These are phyloP conservation scores for Xerocomellus chrysenteron DNA, from an alignment of 768 basidiomycete genomes.

Conservation along the genomic window DNA sequence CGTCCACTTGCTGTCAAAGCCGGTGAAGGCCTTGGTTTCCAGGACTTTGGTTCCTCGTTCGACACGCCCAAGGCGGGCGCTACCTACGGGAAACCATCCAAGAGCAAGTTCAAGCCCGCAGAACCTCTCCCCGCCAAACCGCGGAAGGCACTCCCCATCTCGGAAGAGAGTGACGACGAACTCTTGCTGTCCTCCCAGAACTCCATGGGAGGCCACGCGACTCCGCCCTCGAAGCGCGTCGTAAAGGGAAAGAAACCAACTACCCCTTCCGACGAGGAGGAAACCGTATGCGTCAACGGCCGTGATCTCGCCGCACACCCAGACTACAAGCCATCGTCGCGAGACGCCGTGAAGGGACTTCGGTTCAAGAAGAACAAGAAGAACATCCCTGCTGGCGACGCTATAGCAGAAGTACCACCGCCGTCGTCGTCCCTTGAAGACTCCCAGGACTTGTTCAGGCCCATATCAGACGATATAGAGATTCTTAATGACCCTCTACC, in stretches of 20 bases:
- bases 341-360: not conserved
- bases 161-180: slow-evolving; percentile 30
- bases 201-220: slow-evolving; percentile 14
- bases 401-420: slow-evolving; percentile 9
- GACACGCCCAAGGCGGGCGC: slow-evolving; percentile 1
- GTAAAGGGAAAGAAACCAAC: slow-evolving; percentile 4
- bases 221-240: slow-evolving; percentile 10
- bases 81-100: not conserved
- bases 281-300: slow-evolving; percentile 17
- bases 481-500: not conserved
- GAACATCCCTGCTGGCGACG: not conserved
- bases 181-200: slow-evolving; percentile 27
- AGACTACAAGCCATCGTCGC: slow-evolving; percentile 19
- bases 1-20: slow-evolving; percentile 26
- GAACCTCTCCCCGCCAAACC: not conserved
- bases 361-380: slow-evolving; percentile 40
- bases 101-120: too few relatives aligned
- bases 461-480: slow-evolving; percentile 19
- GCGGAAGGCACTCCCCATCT: not conserved
- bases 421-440: slow-evolving; percentile 20
- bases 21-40: slow-evolving; percentile 27
- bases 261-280: not conserved
- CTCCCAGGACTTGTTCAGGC: slow-evolving; percentile 25
- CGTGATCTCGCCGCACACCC: slow-evolving; percentile 23
- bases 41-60: slow-evolving; percentile 26